Conservation (phyloP, 2,329 filamentous ascomycete species). For the Ophiocordyceps robertsii region DNA sequence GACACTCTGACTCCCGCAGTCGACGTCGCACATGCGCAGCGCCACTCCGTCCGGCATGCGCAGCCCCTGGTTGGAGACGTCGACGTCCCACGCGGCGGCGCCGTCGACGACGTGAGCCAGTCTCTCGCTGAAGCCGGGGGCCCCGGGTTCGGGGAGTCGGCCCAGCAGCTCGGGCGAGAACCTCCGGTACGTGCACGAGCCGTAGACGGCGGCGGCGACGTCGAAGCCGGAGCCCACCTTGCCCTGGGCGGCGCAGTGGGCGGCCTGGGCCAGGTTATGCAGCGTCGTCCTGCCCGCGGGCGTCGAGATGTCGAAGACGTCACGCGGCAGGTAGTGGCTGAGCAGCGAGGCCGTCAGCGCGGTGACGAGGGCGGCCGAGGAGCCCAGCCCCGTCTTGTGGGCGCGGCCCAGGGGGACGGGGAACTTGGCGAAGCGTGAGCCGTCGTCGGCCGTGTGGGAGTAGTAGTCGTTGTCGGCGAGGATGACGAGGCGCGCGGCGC, state of each 20-base stretch:
- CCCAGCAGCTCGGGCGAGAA: conserved; percentile 72
- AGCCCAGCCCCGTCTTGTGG: conserved; percentile 92
- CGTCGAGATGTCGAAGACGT: conserved; percentile 42
- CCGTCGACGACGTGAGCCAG: conserved; percentile 56
- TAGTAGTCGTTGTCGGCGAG: conserved; percentile 96
- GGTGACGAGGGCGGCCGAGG: conserved; percentile 87
- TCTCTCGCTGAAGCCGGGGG: conserved; percentile 50
- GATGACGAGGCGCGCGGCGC: conserved; percentile 65
- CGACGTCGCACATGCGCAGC: conserved; percentile 89
- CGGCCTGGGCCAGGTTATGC: conserved; percentile 87
- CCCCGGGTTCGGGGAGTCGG: conserved; percentile 51
- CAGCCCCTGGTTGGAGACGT: conserved; percentile 57
- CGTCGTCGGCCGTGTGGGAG: too few species aligned
- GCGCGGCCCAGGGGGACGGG: conserved; percentile 60
- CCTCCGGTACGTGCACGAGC: conserved; percentile 80
- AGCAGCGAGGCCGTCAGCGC: conserved; percentile 68
- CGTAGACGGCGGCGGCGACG: conserved; percentile 83
- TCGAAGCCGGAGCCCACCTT: conserved; percentile 96
- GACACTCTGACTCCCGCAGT: conserved; percentile 85
- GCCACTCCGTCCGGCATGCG: conserved; percentile 60
- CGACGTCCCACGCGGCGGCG: conserved; percentile 58
- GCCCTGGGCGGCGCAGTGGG: conserved; percentile 90
- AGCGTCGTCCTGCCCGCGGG: conserved; percentile 45
- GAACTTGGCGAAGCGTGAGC: conserved; percentile 74
- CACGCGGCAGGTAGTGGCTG: conserved; percentile 53